Evolutionary conservation across 345 rosid species (phyloP), one percentile per base, ranked within the genome.

Genomic region (Kernera saxatilis): DNA sequence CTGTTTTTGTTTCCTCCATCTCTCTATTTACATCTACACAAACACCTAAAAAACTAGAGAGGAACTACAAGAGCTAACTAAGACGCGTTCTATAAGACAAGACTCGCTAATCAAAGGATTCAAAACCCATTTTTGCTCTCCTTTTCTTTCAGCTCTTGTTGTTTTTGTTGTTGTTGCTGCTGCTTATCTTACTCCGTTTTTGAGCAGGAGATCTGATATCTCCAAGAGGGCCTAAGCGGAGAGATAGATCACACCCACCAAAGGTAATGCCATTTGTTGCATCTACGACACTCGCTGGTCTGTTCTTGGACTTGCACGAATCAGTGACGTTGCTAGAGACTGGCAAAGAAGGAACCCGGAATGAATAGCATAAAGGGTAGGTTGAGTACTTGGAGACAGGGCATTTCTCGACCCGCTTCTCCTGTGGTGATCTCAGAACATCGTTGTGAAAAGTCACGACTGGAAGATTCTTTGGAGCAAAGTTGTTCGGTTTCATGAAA

Each of bases 191-290:
- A 56, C 58, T 50, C 53, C 70, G 80, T 72, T 78, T 80, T 2
- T 35, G 79, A 35, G 77, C 63, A 64, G 63, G 51, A 57, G 76
- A 23, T 44, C 53, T 57, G 22, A 70, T 33, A 14, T 64, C 67
- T 32, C 75, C 77, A 53, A 73, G 73, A 75, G 91, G 88, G 37
- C 98, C 98, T 81, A 92, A 72, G 54, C 94, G 75, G 29, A 92
- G 66, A 2, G 98, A 87, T 5, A 92, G 82, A 77, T 92, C 97
- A 71, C 96, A 87, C 19, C 64, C 77, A 29, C 48, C 76, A 59
- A 67, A 74, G 46, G 23, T 15, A 11, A 21, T 49, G 0, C 67
- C 72, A 15, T 43, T 59, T 0, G 40, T 52, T n/a, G 73, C 59
- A 43, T 68, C 69, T 13, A 15, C 1, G 0, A 51, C 64, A 52